Conservation (phyloP, 805 yeast genomes). For the Saccharomyces kudriavzevii region DNA sequence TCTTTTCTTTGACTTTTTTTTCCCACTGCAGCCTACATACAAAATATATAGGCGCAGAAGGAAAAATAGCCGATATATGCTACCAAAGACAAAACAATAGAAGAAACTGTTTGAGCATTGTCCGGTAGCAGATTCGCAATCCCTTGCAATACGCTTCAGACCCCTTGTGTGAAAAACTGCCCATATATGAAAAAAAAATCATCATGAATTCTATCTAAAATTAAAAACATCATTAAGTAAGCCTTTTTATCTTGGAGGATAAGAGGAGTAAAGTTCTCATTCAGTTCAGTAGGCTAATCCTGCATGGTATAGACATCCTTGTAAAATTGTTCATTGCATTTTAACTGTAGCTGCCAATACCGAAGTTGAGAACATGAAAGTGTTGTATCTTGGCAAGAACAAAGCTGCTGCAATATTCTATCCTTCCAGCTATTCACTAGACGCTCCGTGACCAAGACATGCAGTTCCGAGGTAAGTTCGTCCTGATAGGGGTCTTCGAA, state of each 20-base stretch:
- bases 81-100: background rate
- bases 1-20: background rate
- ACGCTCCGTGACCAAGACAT: slow-evolving; percentile 15
- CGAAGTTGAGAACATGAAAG: slow-evolving; percentile 19
- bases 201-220: background rate
- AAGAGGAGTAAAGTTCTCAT: background rate
- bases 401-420: slow-evolving; percentile 17
- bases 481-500: slow-evolving; percentile 13
- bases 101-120: background rate
- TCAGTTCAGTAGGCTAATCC: background rate
- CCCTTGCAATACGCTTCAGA: background rate
- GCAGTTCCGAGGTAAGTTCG: slow-evolving; percentile 15
- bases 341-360: slow-evolving; percentile 22
- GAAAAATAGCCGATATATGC: background rate
- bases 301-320: slow-evolving; percentile 12
- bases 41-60: background rate
- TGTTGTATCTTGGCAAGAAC: slow-evolving; percentile 18
- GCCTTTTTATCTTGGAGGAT: background rate
- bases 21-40: background rate
- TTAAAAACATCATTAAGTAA: background rate
- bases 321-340: slow-evolving; percentile 18
- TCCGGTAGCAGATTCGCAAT: background rate
- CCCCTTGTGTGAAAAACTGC: background rate
- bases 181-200: background rate
- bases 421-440: slow-evolving; percentile 23